These are phyloP conservation scores for Linnemannia exigua DNA, from an alignment of 192 early-diverging fungal species.

Conservation along the genomic window DNA sequence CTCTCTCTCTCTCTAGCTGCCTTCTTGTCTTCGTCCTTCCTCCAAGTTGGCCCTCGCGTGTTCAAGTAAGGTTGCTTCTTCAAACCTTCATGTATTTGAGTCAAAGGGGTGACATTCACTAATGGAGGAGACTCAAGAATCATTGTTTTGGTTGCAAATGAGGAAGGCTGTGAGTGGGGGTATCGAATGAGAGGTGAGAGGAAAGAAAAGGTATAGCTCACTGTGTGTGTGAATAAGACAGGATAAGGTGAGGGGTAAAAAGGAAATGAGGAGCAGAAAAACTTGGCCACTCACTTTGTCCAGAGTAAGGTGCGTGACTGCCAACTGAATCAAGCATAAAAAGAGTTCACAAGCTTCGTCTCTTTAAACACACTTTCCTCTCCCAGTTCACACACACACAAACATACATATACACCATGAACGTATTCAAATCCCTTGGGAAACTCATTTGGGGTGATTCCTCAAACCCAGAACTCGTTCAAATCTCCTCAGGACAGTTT, in stretches of 20 bases:
- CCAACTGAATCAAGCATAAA: constrained; percentile 3
- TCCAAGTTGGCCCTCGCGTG: neutral
- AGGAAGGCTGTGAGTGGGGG: neutral
- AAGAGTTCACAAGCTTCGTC: neutral
- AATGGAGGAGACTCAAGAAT: constrained; percentile 57
- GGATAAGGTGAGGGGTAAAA: too few species aligned
- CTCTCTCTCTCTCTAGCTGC: too few species aligned
- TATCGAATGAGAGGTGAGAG: neutral
- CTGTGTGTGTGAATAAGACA: too few species aligned
- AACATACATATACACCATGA: constrained; percentile 59
- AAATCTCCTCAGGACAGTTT: constrained; percentile 75
- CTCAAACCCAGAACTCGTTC: constrained; percentile 66
- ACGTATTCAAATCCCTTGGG: constrained; percentile 75
- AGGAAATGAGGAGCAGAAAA: too few species aligned
- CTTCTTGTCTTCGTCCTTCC: neutral
- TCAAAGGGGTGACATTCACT: constrained; percentile 48
- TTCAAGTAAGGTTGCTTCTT: neutral
- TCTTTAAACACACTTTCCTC: constrained; percentile 24
- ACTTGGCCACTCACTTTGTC: too few species aligned
- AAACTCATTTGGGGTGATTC: constrained; percentile 76
- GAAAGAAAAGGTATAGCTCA: neutral
- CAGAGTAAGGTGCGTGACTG: constrained; percentile 25
- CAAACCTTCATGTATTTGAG: constrained; percentile 56
- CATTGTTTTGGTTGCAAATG: constrained; percentile 21
- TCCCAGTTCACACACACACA: constrained; percentile 24